Conservation (phyloP, 257 asterid genomes). For the Apocynum venetum region DNA sequence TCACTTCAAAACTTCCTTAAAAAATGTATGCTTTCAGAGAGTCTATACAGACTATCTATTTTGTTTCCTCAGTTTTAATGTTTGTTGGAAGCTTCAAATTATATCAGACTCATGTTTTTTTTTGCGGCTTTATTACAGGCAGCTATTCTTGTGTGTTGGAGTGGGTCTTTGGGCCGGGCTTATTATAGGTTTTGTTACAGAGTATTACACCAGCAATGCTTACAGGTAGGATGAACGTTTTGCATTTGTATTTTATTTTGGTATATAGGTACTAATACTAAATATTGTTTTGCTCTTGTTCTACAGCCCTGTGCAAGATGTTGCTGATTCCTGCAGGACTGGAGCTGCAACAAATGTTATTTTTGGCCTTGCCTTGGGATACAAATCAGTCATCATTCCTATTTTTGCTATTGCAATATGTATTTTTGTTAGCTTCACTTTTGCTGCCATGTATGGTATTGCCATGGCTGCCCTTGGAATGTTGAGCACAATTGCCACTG, state of each 20-base stretch:
- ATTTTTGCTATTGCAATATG: conserved; percentile 79
- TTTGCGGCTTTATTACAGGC: conserved; percentile 44
- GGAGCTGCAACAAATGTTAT: conserved; percentile 95
- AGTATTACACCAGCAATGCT: conserved; percentile 89
- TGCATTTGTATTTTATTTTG: background rate
- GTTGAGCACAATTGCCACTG: conserved; percentile 94
- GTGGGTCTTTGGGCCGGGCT: conserved; percentile 99
- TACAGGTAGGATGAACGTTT: conserved; percentile 57
- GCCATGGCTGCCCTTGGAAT: conserved; percentile 93
- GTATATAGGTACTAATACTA: background rate
- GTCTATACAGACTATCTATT: background rate
- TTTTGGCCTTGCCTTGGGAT: conserved; percentile 92
- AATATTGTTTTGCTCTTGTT: background rate
- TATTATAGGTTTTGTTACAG: conserved; percentile 83
- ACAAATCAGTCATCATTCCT: conserved; percentile 89
- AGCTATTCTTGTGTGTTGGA: conserved; percentile 73
- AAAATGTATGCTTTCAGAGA: background rate
- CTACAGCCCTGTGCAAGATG: conserved; percentile 75
- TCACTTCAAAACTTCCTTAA: background rate
- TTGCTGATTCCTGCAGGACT: conserved; percentile 96
- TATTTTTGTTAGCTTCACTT: conserved; percentile 79
- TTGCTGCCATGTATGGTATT: conserved; percentile 92
- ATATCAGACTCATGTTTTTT: background rate
- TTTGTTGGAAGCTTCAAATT: background rate
- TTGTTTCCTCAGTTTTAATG: background rate